phyloP scores from a whole-genome alignment of 228 moss, liverwort and hornwort genomes.

The Sphagnum magellanicum region DNA sequence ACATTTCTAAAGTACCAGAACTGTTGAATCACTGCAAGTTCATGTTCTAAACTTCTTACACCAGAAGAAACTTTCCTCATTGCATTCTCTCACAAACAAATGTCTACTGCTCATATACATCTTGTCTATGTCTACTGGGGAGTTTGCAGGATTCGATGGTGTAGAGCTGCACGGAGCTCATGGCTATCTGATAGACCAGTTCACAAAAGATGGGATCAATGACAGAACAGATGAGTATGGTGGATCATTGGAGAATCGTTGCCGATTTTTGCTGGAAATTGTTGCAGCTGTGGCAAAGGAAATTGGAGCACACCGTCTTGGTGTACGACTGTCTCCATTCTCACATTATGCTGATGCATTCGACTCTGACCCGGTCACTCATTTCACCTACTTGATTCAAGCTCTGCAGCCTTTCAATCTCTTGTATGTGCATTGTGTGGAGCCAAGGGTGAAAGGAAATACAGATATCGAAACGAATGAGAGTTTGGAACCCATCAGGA shows the following conservation, averaged over 20 bases:
- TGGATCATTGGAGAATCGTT: conserved; percentile 42
- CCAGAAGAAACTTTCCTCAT: too few relatives aligned
- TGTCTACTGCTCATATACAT: too few relatives aligned
- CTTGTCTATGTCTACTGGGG: too few relatives aligned
- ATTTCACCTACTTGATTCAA: conserved; percentile 15
- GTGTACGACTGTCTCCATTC: conserved; percentile 56
- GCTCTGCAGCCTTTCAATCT: conserved; percentile 8
- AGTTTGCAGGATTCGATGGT: conserved; percentile 44
- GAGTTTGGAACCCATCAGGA: background rate
- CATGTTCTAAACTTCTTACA: too few relatives aligned
- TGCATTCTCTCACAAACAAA: too few relatives aligned
- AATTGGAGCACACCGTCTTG: conserved; percentile 31
- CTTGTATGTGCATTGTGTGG: conserved; percentile 45
- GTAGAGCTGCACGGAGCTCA: conserved; percentile 62
- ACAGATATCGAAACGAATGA: background rate
- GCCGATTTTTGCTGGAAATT: conserved; percentile 39
- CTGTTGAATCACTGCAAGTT: too few relatives aligned
- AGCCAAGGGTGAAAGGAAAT: conserved; percentile 17
- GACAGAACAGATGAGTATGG: conserved; percentile 64
- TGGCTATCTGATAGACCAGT: conserved; percentile 62
- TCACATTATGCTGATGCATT: conserved; percentile 24
- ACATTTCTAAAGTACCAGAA: too few relatives aligned
- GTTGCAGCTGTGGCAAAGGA: conserved; percentile 24
- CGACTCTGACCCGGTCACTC: conserved; percentile 16
- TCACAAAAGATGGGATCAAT: conserved; percentile 47